Conservation (phyloP, 1,139 yeast genomes). For the Candida sojae region DNA sequence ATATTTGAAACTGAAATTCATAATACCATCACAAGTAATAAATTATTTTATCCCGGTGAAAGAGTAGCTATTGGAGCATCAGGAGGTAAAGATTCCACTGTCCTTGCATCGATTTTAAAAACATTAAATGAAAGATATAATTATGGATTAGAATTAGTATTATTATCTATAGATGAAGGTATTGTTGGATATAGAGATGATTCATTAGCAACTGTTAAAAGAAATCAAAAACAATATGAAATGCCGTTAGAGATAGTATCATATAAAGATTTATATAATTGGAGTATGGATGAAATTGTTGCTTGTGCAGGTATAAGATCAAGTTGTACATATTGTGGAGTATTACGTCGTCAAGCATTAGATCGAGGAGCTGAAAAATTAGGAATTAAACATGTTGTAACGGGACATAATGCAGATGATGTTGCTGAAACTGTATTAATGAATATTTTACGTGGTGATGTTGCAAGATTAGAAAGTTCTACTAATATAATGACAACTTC, state of each 20-base stretch:
- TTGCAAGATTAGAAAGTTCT: constrained; percentile 88
- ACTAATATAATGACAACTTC: constrained; percentile 83
- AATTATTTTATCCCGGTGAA: constrained; percentile 78
- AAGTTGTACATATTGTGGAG: constrained; percentile 98
- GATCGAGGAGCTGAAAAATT: constrained; percentile 95
- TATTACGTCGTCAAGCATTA: constrained; percentile 90
- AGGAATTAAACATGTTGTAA: constrained; percentile 86
- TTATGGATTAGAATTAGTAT: constrained; percentile 80
- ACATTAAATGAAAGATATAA: constrained; percentile 83
- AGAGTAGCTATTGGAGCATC: constrained; percentile 96
- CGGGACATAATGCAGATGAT: constrained; percentile 99
- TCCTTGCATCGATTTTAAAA: constrained; percentile 84
- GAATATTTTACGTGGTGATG: constrained; percentile 95
- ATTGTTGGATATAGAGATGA: constrained; percentile 97
- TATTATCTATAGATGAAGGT: constrained; percentile 93
- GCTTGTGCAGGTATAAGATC: constrained; percentile 92
- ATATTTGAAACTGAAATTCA: constrained; percentile 97
- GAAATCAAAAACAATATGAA: constrained; percentile 85
- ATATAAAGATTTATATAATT: constrained; percentile 82
- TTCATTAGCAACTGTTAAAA: constrained; percentile 91
- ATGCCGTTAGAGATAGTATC: constrained; percentile 90
- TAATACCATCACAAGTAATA: constrained; percentile 73
- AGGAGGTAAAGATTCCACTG: constrained; percentile 98
- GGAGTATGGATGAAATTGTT: constrained; percentile 99
- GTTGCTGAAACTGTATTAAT: constrained; percentile 97